These are phyloP conservation scores for Phalaenopsis hybrid DNA, from an alignment of 116 monocot genomes.

Conservation along the genomic window DNA sequence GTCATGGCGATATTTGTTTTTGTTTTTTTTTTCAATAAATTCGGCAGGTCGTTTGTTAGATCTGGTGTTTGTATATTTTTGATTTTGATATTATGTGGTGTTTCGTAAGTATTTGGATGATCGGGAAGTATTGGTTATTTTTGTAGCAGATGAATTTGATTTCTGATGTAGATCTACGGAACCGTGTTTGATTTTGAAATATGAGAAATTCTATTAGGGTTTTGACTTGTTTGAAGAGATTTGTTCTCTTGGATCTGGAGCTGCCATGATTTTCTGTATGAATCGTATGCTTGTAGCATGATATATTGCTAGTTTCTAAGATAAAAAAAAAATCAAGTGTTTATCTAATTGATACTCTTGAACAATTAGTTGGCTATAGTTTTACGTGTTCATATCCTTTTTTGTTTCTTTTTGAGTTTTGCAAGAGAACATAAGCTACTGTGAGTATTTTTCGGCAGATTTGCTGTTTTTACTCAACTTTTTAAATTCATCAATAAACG, in stretches of 20 bases:
- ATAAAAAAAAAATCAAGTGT: not conserved
- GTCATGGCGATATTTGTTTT: not conserved
- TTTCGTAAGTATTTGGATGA: not conserved
- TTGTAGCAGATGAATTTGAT: not conserved
- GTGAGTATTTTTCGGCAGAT: not conserved
- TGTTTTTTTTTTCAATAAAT: not conserved
- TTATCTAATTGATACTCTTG: not conserved
- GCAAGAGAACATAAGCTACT: not conserved
- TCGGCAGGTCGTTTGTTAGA: not conserved
- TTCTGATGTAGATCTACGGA: not conserved
- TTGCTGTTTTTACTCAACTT: not conserved
- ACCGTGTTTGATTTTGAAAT: not conserved
- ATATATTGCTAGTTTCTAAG: not conserved
- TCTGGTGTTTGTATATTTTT: not conserved
- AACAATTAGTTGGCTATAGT: not conserved
- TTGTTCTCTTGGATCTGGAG: not conserved
- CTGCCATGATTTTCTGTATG: not conserved
- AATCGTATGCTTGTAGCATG: not conserved
- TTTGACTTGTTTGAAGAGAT: not conserved
- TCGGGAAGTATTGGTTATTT: not conserved
- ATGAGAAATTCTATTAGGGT: not conserved
- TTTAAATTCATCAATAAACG: too few relatives aligned
- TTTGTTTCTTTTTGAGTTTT: not conserved
- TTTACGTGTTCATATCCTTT: too few relatives aligned
- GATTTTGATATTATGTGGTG: not conserved